phyloP scores from a whole-genome alignment of 2,329 filamentous ascomycete genomes.

The Penicillium freii region DNA sequence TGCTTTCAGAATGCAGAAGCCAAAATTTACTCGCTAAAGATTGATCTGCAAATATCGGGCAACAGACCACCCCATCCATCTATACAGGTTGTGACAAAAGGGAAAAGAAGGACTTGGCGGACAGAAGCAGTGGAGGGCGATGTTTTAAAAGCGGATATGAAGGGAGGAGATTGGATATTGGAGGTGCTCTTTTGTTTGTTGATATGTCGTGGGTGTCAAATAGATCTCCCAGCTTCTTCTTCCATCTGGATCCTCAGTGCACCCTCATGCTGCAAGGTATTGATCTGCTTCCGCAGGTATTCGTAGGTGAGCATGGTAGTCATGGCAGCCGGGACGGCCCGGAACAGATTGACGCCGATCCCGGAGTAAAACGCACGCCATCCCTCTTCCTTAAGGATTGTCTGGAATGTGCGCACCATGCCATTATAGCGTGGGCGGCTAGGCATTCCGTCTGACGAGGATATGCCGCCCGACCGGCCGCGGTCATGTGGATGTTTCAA shows the following conservation, averaged over 20 bases:
- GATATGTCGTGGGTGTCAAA: conserved; percentile 21
- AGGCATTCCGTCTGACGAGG: conserved; percentile 58
- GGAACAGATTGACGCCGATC: conserved; percentile 96
- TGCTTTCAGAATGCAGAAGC: conserved; percentile 16
- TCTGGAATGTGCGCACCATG: conserved; percentile 75
- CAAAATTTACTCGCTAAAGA: conserved; percentile 18
- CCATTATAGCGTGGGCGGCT: conserved; percentile 66
- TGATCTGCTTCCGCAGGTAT: conserved; percentile 60
- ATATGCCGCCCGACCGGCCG: conserved; percentile 42
- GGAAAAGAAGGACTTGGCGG: background rate
- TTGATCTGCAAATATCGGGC: conserved; percentile 12
- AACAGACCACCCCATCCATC: conserved; percentile 12
- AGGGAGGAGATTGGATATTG: background rate
- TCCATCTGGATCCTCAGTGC: conserved; percentile 28
- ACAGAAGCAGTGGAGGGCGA: background rate
- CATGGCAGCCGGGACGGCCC: conserved; percentile 90
- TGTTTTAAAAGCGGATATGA: background rate
- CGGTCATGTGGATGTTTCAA: conserved; percentile 44
- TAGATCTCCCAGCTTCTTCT: conserved; percentile 15
- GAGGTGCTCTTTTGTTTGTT: background rate
- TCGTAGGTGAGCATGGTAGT: conserved; percentile 98
- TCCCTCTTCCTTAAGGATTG: conserved; percentile 85
- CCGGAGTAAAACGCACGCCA: conserved; percentile 97
- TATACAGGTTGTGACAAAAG: conserved; percentile 17
- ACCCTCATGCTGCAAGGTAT: conserved; percentile 55